phyloP scores from a whole-genome alignment of 2,329 filamentous ascomycete genomes.

The Claviceps sp. region DNA sequence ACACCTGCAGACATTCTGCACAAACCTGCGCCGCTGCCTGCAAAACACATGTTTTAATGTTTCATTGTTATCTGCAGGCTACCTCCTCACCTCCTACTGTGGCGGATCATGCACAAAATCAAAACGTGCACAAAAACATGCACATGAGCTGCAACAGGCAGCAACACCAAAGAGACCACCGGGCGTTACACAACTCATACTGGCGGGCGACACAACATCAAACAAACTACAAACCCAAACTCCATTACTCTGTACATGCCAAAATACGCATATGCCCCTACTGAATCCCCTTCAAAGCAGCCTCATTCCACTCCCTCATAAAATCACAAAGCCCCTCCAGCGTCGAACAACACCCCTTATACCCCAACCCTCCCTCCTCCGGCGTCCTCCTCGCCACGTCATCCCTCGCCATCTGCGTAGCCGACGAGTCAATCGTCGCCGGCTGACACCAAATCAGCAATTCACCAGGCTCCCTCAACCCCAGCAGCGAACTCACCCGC shows the following conservation, averaged over 20 bases:
- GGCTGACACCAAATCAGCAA: conserved; percentile 27
- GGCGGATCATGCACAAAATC: no score
- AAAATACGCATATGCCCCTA: background rate
- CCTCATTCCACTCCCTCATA: conserved; percentile 26
- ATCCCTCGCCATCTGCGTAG: conserved; percentile 25
- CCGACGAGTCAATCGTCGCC: conserved; percentile 20
- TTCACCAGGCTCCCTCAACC: conserved; percentile 19
- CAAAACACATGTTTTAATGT: no score
- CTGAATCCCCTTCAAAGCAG: background rate
- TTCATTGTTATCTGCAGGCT: no score
- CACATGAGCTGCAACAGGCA: no score
- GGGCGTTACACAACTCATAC: no score
- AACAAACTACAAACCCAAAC: background rate
- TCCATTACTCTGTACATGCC: background rate
- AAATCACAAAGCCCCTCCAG: conserved; percentile 29
- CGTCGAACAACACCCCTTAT: conserved; percentile 21
- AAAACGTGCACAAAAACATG: no score
- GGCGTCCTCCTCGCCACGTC: conserved; percentile 21
- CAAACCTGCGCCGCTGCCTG: no score
- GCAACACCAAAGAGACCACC: no score
- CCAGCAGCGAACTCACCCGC: conserved; percentile 11
- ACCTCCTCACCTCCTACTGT: no score
- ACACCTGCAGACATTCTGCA: no score
- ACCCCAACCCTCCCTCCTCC: conserved; percentile 29
- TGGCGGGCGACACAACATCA: no score